Evolutionary conservation across 257 asterid species (phyloP), one percentile per base, ranked within the genome.

Genomic region (Dorcoceras hygrometricum): DNA sequence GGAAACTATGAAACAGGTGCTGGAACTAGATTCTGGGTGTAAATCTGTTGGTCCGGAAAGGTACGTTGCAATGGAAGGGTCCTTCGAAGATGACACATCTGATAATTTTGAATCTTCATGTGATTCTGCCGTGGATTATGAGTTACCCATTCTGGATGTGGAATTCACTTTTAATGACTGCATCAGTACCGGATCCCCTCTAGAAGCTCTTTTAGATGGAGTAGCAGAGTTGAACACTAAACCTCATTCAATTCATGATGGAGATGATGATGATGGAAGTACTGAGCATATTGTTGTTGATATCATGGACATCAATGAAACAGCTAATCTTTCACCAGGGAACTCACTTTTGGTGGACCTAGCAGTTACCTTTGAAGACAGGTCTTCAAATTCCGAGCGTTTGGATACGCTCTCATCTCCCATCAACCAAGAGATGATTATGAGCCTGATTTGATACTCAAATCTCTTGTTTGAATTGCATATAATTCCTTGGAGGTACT

Each of bases 81-180:
- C 74, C 59, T 46, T 53, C 39, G 46, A 39, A 51, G 71, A 58
- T 39, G 61, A 61, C 54, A 28, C 67, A 62, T 53, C 58, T 24
- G 63, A 62, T 62, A 66, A 66, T 57, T 59, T 68, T 6, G 77
- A 75, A 34, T 63, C 78, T 58, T 70, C 75, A 58, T 32, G 48
- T 62, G 63, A 81, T 59, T 63, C 87, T 43, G 23, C 62, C 4
- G 59, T 84, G 68, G 86, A 87, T 76, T 83, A 78, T 27, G 80
- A 73, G 66, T 80, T 80, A 76, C 95, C 96, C 23, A 82, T 87
- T 69, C 69, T 84, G 70, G 95, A 92, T 28, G 95, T 88, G 76
- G 73, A 82, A 53, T 93, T 93, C 74, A 43, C 75, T 51, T 70
- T 79, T 63, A 65, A 76, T 48, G 67, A 57, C 73, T 48, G 54